A percentile compares a stretch with the other conserved stretches of the same genome.
Evolutionary conservation across 2,329 filamentous ascomycete genomes (phyloP).

Genomic region (Botrytis fabae): DNA sequence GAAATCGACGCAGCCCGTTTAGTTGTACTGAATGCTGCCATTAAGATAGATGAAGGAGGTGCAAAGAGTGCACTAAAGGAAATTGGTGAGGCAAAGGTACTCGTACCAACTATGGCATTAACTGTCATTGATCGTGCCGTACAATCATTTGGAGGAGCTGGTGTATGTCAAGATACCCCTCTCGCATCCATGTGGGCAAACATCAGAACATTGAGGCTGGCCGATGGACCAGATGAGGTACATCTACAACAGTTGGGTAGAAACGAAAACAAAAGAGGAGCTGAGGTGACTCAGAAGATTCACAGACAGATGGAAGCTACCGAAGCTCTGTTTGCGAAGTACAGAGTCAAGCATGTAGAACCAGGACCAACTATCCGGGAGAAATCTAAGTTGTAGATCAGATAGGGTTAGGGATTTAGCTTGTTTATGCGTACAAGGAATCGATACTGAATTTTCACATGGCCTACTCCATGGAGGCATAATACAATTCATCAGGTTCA

Average conservation of each 20-base stretch:
- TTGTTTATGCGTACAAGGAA: background rate
- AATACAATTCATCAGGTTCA: background rate
- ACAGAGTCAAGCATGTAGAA: slow-evolving; percentile 47
- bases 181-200: slow-evolving; percentile 80
- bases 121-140: slow-evolving; percentile 92
- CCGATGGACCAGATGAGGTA: slow-evolving; percentile 96
- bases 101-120: slow-evolving; percentile 79
- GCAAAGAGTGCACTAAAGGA: slow-evolving; percentile 89
- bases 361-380: slow-evolving; percentile 35
- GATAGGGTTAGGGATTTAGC: background rate
- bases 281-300: slow-evolving; percentile 61
- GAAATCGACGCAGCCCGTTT: slow-evolving; percentile 93
- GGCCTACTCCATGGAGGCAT: background rate
- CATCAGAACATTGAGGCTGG: slow-evolving; percentile 79
- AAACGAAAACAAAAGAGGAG: slow-evolving; percentile 74
- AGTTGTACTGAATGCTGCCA: slow-evolving; percentile 88
- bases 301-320: slow-evolving; percentile 64
- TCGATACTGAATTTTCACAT: background rate
- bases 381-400: slow-evolving; percentile 39
- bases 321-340: slow-evolving; percentile 63
- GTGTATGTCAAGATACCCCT: slow-evolving; percentile 92
- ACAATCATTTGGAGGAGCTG: slow-evolving; percentile 87
- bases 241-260: slow-evolving; percentile 78
- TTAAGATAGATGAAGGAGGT: slow-evolving; percentile 87
- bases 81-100: slow-evolving; percentile 93